A percentile compares a stretch with the other conserved stretches of the same genome.
These are phyloP conservation scores for Simplicillium sp. DNA, from an alignment of 2,329 filamentous ascomycete genomes.

Conservation along the genomic window DNA sequence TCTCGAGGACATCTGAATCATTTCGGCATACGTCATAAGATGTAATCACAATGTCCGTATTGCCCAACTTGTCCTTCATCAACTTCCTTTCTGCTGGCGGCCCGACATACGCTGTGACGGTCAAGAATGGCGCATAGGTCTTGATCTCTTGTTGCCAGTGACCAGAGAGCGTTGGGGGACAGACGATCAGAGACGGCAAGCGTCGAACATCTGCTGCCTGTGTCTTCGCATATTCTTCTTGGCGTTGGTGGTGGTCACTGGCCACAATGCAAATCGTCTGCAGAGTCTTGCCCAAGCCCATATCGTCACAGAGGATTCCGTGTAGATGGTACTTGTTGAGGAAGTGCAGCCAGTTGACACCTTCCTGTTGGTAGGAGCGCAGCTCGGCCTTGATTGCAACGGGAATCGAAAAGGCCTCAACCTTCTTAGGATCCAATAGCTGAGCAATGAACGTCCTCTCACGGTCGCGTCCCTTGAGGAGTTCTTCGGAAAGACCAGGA, in stretches of 20 bases:
- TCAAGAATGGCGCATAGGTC: slow-evolving; percentile 89
- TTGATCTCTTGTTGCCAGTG: slow-evolving; percentile 99
- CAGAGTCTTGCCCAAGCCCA: slow-evolving; percentile 95
- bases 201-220: slow-evolving; percentile 67
- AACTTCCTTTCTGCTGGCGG: slow-evolving; percentile 71
- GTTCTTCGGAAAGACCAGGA: slow-evolving; percentile 78
- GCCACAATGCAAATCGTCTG: slow-evolving; percentile 97
- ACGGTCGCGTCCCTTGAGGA: slow-evolving; percentile 82
- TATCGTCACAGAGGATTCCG: slow-evolving; percentile 96
- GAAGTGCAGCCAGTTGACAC: slow-evolving; percentile 97
- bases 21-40: slow-evolving; percentile 98
- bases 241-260: slow-evolving; percentile 89
- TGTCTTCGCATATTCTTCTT: slow-evolving; percentile 81
- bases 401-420: slow-evolving; percentile 86
- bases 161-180: slow-evolving; percentile 88
- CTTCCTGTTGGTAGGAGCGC: slow-evolving; percentile 95
- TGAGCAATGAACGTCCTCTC: slow-evolving; percentile 96
- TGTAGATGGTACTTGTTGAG: slow-evolving; percentile 97
- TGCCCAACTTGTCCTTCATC: slow-evolving; percentile 58
- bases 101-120: slow-evolving; percentile 83
- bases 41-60: slow-evolving; percentile 89
- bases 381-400: slow-evolving; percentile 96
- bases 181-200: slow-evolving; percentile 88
- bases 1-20: slow-evolving; percentile 74
- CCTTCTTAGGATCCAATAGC: slow-evolving; percentile 92